Evolutionary conservation across 768 basidiomycete genomes (phyloP).

Genomic region (Sporobolomyces roseus): DNA sequence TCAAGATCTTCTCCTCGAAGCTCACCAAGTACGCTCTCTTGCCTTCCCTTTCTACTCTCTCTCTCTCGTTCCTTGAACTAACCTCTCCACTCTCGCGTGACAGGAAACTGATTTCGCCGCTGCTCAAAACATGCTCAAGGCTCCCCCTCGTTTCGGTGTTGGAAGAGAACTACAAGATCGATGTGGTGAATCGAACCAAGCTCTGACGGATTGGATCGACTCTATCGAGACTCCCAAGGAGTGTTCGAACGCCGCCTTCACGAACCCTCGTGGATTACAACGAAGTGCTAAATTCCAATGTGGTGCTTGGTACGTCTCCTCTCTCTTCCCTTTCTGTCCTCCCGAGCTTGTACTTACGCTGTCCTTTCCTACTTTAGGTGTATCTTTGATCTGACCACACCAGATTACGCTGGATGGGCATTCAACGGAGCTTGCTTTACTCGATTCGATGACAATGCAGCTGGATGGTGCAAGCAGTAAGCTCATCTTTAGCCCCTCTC

Average conservation of each 20-base stretch:
- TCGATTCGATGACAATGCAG: slow-evolving; percentile 12
- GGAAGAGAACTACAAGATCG: slow-evolving; percentile 29
- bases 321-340: not conserved
- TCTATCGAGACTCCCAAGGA: slow-evolving; percentile 17
- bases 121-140: slow-evolving; percentile 23
- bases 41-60: not conserved
- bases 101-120: slow-evolving; percentile 32
- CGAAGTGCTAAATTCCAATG: slow-evolving; percentile 28
- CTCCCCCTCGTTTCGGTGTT: slow-evolving; percentile 18
- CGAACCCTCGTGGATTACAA: slow-evolving; percentile 2
- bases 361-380: slow-evolving; percentile 6
- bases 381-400: slow-evolving; percentile 23
- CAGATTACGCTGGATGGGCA: slow-evolving; percentile 26
- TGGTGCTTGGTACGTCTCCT: slow-evolving; percentile 17
- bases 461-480: slow-evolving; percentile 31
- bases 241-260: not conserved
- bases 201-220: slow-evolving; percentile 31
- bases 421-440: slow-evolving; percentile 32
- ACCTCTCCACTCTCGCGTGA: not conserved
- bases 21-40: slow-evolving; percentile 10
- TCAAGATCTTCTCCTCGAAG: slow-evolving; percentile 28
- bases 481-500: not conserved
- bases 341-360: not conserved
- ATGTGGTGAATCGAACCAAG: slow-evolving; percentile 29
- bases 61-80: not conserved